A percentile compares a stretch with the other conserved stretches of the same genome.
These are phyloP conservation scores for Suhomyces xylopsoci DNA, from an alignment of 805 yeast genomes.

Conservation along the genomic window DNA sequence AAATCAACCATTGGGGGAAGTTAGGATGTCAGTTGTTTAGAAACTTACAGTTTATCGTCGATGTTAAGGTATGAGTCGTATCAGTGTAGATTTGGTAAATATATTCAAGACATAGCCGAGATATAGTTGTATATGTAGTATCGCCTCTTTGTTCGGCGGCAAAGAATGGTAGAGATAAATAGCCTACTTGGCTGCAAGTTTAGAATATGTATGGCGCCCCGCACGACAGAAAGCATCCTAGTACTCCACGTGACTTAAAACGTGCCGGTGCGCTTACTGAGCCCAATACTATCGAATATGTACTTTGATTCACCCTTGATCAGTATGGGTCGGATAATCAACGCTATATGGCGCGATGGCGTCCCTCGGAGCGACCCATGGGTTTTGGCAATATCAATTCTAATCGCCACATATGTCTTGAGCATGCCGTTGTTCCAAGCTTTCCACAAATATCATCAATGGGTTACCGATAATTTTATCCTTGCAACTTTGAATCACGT, in stretches of 20 bases:
- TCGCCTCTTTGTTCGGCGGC: no score
- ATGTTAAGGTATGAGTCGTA: no score
- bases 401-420: constrained; percentile 13
- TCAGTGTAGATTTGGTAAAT: no score
- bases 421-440: constrained; percentile 21
- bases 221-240: neutral
- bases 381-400: neutral
- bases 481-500: constrained; percentile 16
- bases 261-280: neutral
- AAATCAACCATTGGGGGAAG: neutral
- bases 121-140: no score
- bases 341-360: neutral
- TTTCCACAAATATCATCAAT: constrained; percentile 10
- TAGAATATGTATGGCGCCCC: neutral
- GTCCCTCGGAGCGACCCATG: neutral
- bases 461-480: constrained; percentile 11
- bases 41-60: no score
- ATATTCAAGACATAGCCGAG: no score
- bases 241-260: neutral
- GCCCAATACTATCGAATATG: neutral
- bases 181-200: neutral
- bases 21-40: no score
- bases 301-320: neutral
- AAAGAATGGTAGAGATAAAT: no score
- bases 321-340: neutral